Conservation (phyloP, 495 filamentous ascomycete species). For the Halenospora varia region DNA sequence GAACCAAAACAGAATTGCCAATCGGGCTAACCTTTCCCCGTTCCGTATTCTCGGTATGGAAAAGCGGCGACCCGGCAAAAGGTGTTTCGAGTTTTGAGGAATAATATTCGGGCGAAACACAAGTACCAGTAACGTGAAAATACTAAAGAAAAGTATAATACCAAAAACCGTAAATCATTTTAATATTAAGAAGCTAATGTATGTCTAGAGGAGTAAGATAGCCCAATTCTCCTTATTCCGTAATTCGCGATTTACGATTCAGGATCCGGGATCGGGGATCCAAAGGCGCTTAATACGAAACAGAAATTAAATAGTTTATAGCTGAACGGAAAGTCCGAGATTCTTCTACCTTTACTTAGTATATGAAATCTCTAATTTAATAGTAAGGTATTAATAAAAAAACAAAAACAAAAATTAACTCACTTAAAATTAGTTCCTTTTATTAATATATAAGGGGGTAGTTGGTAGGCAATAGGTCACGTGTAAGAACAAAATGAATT, state of each 20-base stretch:
- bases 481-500: too few species aligned
- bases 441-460: too few species aligned
- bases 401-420: too few species aligned
- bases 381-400: too few species aligned
- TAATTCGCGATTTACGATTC: background rate
- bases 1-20: background rate
- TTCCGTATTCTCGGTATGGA: background rate
- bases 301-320: background rate
- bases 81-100: background rate
- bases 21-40: background rate
- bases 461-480: too few species aligned
- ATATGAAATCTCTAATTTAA: too few species aligned
- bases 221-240: background rate
- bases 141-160: background rate
- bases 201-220: background rate
- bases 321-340: background rate
- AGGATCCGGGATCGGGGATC: background rate
- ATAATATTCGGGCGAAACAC: background rate
- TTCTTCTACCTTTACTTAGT: background rate
- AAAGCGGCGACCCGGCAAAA: background rate
- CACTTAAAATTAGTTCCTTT: too few species aligned
- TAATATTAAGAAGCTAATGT: background rate
- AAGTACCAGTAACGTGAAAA: background rate
- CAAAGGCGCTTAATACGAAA: background rate
- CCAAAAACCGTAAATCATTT: background rate